Percentiles rank a stretch among this genome's conserved stretches.
Evolutionary conservation across 257 asterid genomes (phyloP).

Genomic region (Solanum tarijense): DNA sequence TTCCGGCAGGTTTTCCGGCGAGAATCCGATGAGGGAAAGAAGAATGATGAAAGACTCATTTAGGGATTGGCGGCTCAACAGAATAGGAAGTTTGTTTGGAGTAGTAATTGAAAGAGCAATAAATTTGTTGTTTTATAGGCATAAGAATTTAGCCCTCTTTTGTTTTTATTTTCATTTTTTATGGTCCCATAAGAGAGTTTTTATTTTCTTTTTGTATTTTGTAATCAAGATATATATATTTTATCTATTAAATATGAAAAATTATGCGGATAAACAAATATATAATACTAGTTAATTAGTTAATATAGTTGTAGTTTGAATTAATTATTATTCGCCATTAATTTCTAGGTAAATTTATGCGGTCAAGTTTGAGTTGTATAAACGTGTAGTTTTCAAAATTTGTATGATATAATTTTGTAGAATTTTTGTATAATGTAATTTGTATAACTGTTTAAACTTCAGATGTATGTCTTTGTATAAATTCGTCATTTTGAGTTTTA

Average conservation of each 20-base stretch:
- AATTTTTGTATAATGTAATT: no score
- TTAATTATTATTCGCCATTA: fast-evolving
- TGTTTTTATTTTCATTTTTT: background rate
- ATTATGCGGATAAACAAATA: no score
- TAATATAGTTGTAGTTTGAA: no score
- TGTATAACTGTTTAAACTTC: no score
- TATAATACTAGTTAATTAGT: no score
- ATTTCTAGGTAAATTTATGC: no score
- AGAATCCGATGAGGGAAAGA: constrained; percentile 1
- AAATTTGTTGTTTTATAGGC: background rate
- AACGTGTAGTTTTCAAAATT: no score
- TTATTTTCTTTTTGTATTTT: background rate
- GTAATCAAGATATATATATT: background rate
- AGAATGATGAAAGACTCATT: background rate
- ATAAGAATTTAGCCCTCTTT: background rate
- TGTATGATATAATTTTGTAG: no score
- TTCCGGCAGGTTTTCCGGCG: constrained; percentile 11
- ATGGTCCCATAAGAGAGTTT: background rate
- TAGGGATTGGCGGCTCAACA: background rate
- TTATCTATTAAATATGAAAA: background rate
- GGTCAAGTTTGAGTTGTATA: no score
- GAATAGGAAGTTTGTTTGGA: background rate
- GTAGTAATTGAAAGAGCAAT: background rate
- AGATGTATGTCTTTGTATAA: no score
- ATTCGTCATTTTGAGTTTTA: no score